phyloP scores from a whole-genome alignment of 345 rosid genomes.

The Brassica cretica region DNA sequence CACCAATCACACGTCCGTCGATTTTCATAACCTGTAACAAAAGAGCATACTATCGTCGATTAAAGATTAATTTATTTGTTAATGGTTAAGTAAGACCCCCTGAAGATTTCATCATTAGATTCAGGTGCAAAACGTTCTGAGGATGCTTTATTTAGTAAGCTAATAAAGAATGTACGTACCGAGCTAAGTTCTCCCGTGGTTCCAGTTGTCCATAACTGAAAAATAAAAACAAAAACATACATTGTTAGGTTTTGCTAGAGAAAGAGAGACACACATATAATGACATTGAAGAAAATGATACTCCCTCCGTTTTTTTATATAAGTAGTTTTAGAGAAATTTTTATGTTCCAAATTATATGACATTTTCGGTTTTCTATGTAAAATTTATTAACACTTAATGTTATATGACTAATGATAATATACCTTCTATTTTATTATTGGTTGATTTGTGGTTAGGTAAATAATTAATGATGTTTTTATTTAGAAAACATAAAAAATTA shows the following conservation, averaged over 20 bases:
- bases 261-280: background rate
- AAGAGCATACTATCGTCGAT: background rate
- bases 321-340: too few species aligned
- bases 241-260: background rate
- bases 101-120: background rate
- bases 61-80: background rate
- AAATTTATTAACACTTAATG: too few species aligned
- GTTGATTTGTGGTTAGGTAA: too few species aligned
- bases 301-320: too few species aligned
- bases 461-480: too few species aligned
- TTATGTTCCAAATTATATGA: too few species aligned
- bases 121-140: slow-evolving; percentile 40
- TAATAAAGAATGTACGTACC: slow-evolving; percentile 40
- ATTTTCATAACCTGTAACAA: slow-evolving; percentile 60
- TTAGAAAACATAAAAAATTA: too few species aligned
- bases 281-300: background rate
- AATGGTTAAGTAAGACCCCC: background rate
- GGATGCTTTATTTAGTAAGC: background rate
- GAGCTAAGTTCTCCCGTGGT: slow-evolving; percentile 93
- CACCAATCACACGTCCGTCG: slow-evolving; percentile 68
- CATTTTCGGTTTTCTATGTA: too few species aligned
- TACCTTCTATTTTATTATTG: too few species aligned
- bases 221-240: background rate
- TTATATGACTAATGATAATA: too few species aligned
- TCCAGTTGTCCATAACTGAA: slow-evolving; percentile 90